Conservation (phyloP, 2,329 filamentous ascomycete genomes). For the Aspergillus latus region DNA sequence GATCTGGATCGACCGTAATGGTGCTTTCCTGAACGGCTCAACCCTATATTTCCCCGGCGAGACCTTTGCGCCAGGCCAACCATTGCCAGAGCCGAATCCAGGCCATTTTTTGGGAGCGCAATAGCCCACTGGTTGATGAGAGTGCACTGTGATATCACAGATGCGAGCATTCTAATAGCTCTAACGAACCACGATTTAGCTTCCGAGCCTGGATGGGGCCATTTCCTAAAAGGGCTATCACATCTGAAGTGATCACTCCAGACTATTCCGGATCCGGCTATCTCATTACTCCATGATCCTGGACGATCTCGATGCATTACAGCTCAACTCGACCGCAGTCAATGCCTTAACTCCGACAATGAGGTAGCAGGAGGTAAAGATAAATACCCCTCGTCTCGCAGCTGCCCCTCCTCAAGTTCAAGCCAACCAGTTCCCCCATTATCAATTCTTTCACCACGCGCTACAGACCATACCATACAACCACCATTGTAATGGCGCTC, state of each 20-base stretch:
- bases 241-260: not conserved
- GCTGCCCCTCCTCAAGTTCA: not conserved
- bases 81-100: slow-evolving; percentile 32
- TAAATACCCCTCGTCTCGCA: slow-evolving; percentile 1
- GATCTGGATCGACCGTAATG: slow-evolving; percentile 51
- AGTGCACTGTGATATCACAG: not conserved
- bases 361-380: not conserved
- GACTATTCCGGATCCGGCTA: slow-evolving; percentile 18
- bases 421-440: not conserved
- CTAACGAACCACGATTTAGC: not conserved
- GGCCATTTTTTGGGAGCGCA: slow-evolving; percentile 34
- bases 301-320: not conserved
- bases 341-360: not conserved
- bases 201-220: not conserved
- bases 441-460: not conserved
- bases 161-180: not conserved
- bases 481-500: slow-evolving; percentile 32
- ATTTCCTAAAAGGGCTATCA: slow-evolving; percentile 9
- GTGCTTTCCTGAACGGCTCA: slow-evolving; percentile 38
- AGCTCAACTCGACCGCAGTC: not conserved
- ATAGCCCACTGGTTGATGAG: not conserved
- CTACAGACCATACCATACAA: not conserved
- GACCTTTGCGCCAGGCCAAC: slow-evolving; percentile 28
- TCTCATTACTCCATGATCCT: slow-evolving; percentile 14
- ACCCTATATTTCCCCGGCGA: slow-evolving; percentile 34